Base-by-base conservation (phyloP, 495 filamentous ascomycete species). In the Hyaloscypha finlandica region DNA sequence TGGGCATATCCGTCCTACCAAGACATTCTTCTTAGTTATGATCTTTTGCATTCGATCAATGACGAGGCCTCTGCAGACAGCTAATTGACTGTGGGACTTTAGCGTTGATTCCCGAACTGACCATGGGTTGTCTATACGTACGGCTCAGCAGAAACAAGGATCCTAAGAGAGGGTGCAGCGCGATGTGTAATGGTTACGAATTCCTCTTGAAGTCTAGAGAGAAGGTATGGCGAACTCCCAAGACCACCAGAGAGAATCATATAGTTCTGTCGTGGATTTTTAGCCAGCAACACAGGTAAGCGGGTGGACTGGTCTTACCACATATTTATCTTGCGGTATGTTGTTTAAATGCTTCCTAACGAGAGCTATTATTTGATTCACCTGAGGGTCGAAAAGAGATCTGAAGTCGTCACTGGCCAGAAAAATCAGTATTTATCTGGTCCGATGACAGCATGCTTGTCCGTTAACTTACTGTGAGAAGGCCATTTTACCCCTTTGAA, bases 1-100 rank as follows among this genome's bases (percentile, higher is more conserved):
- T 33, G 22, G n/a, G 30, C 20, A 20, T 20, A 20, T 20, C 33
- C 56, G 56, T 14, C 20, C 33, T 31, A 14, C 31, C 20, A 59
- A 6, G 9, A 59, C 56, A 12, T 20, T 20, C 31, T 59, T 20
- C 20, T 6, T 30, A 9, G 56, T 59, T 4, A 30, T 2, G 31
- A 59, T 6, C 33, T 35, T 59, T 31, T 20, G 29, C n/a, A 59
- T 14, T 59, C 56, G 56, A 33, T 59, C 56, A 20, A 59, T 59
- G 25, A 59, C 56, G 14, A 59, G 56, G 20, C 56, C 56, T 20
- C 33, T 59, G 14, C 29, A 19, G 31, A 59, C 56, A 12, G 56
- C 56, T 12, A 59, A 16, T 20, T 59, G 56, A 6, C 56, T 59
- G n/a, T 30, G 25, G 1, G 30, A 32, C 11, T 11, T 56, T 9